These are phyloP conservation scores for Penicillium sp. DNA, from an alignment of 2,329 filamentous ascomycete species.

Conservation along the genomic window DNA sequence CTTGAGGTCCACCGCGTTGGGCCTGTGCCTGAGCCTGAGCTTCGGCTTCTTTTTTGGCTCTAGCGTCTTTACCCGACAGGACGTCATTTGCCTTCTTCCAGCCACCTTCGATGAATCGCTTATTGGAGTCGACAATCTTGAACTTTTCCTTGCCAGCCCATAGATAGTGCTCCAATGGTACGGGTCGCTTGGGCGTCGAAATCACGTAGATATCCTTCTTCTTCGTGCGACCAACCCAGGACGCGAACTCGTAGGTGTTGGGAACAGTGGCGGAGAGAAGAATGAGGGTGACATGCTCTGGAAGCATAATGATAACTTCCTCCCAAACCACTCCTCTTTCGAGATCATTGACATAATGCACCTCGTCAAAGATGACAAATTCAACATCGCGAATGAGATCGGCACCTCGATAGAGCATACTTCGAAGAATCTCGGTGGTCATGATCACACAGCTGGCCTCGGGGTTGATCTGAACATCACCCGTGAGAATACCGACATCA, in stretches of 20 bases:
- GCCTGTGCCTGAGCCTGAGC: conserved; percentile 58
- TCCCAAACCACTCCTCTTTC: conserved; percentile 99
- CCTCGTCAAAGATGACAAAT: conserved; percentile 98
- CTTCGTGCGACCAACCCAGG: conserved; percentile 97
- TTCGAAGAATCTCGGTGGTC: conserved; percentile 97
- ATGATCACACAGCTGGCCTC: conserved; percentile 99
- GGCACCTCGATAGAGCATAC: conserved; percentile 96
- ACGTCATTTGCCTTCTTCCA: conserved; percentile 93
- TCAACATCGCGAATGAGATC: conserved; percentile 97
- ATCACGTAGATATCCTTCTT: conserved; percentile 99
- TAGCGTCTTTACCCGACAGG: conserved; percentile 76
- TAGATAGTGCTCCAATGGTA: conserved; percentile 93
- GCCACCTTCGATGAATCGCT: conserved; percentile 86
- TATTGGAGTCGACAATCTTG: conserved; percentile 93
- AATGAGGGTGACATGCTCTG: conserved; percentile 94
- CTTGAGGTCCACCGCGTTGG: conserved; percentile 61
- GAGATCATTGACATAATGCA: conserved; percentile 96
- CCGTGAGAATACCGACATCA: conserved; percentile 94
- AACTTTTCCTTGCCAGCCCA: conserved; percentile 93
- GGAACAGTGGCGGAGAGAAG: conserved; percentile 94
- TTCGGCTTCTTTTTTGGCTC: conserved; percentile 59
- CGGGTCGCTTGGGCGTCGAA: conserved; percentile 91
- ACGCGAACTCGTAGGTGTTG: conserved; percentile 97
- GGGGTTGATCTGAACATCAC: conserved; percentile 96
- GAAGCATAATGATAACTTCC: conserved; percentile 99